phyloP scores from a whole-genome alignment of 2,329 filamentous ascomycete species.

The Aspergillus sp. region DNA sequence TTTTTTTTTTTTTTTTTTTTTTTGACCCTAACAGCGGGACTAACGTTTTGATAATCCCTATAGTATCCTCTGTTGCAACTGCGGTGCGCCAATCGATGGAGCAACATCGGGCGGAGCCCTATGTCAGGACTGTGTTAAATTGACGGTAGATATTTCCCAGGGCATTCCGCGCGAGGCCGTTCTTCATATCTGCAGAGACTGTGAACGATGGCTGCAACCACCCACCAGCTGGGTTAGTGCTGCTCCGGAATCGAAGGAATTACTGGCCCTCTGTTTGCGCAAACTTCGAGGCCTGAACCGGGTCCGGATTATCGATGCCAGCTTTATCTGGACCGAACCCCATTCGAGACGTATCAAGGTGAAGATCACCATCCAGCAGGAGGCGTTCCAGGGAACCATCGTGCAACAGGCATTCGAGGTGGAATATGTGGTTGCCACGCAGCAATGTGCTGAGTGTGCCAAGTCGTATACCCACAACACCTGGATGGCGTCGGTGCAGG shows the following conservation, averaged over 20 bases:
- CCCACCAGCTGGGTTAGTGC: constrained; percentile 82
- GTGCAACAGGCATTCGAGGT: constrained; percentile 95
- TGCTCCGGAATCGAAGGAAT: constrained; percentile 76
- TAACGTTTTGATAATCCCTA: constrained; percentile 6
- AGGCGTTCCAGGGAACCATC: constrained; percentile 57
- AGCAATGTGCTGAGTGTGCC: constrained; percentile 89
- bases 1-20: constrained; percentile 4
- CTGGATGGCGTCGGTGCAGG: constrained; percentile 88
- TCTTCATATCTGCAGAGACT: constrained; percentile 86
- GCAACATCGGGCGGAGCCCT: constrained; percentile 77
- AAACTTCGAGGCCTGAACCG: constrained; percentile 80
- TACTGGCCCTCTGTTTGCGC: constrained; percentile 82
- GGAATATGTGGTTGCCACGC: constrained; percentile 78
- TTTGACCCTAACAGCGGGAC: constrained; percentile 1
- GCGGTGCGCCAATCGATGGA: constrained; percentile 89
- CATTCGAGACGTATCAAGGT: constrained; percentile 88
- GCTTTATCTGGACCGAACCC: constrained; percentile 96
- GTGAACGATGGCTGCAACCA: constrained; percentile 85
- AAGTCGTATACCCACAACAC: constrained; percentile 97
- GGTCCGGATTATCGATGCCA: constrained; percentile 89
- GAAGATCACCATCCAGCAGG: constrained; percentile 85
- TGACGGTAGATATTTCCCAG: constrained; percentile 84
- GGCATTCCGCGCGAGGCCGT: constrained; percentile 86
- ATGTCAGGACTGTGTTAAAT: constrained; percentile 92
- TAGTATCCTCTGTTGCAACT: constrained; percentile 97